Evolutionary conservation across 139 green algal species (phyloP).

Genomic region (Trebouxia sp.): DNA sequence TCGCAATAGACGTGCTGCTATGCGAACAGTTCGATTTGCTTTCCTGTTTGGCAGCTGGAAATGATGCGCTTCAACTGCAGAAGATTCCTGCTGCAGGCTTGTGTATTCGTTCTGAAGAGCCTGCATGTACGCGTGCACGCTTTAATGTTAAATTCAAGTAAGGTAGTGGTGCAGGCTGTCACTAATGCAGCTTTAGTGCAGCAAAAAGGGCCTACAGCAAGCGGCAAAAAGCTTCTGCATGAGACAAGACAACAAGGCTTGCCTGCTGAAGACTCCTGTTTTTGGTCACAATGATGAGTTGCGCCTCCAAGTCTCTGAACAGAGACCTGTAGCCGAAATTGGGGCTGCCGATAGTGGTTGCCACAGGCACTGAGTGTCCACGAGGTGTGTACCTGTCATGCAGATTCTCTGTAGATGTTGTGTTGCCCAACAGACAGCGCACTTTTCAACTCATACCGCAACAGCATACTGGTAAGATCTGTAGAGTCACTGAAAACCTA

Average conservation of each 20-base stretch:
- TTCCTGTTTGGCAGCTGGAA: not conserved
- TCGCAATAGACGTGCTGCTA: not conserved
- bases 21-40: not conserved
- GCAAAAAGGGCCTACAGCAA: not conserved
- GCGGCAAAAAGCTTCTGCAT: not conserved
- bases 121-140: not conserved
- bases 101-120: not conserved
- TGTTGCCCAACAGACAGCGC: too few relatives aligned
- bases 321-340: conserved; percentile 52
- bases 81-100: not conserved
- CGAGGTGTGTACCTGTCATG: conserved; percentile 9
- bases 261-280: conserved; percentile 29
- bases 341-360: conserved; percentile 46
- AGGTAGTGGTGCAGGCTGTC: not conserved
- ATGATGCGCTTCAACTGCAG: not conserved
- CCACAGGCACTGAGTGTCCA: conserved; percentile 8
- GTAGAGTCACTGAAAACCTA: too few relatives aligned
- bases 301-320: conserved; percentile 45
- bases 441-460: too few relatives aligned
- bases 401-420: not conserved
- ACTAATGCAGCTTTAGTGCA: not conserved
- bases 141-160: not conserved
- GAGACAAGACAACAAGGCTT: not conserved
- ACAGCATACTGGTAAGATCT: too few relatives aligned
- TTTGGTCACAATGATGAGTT: conserved; percentile 43